Evolutionary conservation across 345 rosid genomes (phyloP).

Genomic region (Dipteronia sinensis): DNA sequence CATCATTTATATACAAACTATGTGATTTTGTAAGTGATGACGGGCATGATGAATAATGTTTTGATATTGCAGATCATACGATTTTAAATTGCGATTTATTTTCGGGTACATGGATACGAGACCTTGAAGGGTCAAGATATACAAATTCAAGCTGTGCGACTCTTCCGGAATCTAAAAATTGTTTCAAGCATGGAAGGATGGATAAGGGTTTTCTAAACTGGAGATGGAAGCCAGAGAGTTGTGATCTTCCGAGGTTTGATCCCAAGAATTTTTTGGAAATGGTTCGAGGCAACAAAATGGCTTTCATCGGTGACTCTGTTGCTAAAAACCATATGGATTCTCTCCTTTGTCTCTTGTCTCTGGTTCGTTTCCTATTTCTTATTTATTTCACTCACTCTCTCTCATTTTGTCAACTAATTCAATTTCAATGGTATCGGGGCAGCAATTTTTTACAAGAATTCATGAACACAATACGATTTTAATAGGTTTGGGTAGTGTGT

Average conservation of each 20-base stretch:
- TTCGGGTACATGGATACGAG: conserved; percentile 73
- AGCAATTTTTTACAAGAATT: no score
- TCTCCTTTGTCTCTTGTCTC: conserved; percentile 76
- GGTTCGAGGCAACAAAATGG: conserved; percentile 73
- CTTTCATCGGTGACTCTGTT: conserved; percentile 84
- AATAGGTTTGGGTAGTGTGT: no score
- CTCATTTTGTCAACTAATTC: no score
- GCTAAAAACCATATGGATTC: conserved; percentile 91
- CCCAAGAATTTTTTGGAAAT: conserved; percentile 47
- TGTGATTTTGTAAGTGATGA: no score
- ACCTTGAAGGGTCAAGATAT: conserved; percentile 46
- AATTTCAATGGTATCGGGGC: no score
- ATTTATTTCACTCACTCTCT: no score
- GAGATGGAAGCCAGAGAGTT: conserved; percentile 88
- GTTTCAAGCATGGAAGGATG: conserved; percentile 66
- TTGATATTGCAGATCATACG: conserved; percentile 13
- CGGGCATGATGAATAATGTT: background rate
- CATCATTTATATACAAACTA: no score
- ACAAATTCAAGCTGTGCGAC: conserved; percentile 71
- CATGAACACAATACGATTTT: no score
- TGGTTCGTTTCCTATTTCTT: conserved; percentile 36
- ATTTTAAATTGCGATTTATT: conserved; percentile 54
- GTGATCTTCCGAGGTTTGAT: conserved; percentile 71
- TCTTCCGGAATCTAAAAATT: conserved; percentile 71
- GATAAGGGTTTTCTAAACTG: conserved; percentile 73